Conservation (phyloP, 345 rosid genomes). For the Passiflora organensis region DNA sequence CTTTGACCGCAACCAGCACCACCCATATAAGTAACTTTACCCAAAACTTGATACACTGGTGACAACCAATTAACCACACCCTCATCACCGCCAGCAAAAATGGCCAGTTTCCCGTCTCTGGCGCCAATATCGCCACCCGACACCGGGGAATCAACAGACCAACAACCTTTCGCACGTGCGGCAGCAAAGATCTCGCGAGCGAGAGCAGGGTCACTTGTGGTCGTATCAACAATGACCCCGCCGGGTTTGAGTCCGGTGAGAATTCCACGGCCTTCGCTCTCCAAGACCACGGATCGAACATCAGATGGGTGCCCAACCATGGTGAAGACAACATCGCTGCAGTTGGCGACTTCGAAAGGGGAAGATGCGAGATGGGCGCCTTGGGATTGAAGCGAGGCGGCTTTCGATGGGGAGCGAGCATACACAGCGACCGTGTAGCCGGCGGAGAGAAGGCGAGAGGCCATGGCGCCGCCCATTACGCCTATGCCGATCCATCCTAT, state of each 20-base stretch:
- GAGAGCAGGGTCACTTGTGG: conserved; percentile 56
- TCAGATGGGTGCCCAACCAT: conserved; percentile 77
- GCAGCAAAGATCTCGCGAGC: conserved; percentile 55
- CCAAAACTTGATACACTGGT: conserved; percentile 54
- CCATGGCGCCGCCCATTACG: conserved; percentile 83
- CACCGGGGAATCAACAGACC: conserved; percentile 76
- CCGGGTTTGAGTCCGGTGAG: conserved; percentile 56
- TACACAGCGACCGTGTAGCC: conserved; percentile 60
- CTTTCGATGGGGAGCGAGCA: conserved; percentile 59
- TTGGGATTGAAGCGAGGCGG: conserved; percentile 43
- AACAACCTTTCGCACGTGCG: conserved; percentile 42
- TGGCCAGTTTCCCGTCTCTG: conserved; percentile 54
- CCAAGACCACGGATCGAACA: conserved; percentile 57
- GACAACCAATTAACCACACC: conserved; percentile 52
- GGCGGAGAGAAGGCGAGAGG: conserved; percentile 63
- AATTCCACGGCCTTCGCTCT: conserved; percentile 32
- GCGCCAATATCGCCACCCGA: conserved; percentile 74
- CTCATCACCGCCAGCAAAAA: conserved; percentile 63
- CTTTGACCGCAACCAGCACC: conserved; percentile 70
- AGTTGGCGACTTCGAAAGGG: conserved; percentile 40
- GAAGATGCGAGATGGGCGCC: conserved; percentile 53
- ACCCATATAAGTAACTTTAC: conserved; percentile 60
- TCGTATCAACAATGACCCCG: conserved; percentile 59
- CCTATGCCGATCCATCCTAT: conserved; percentile 90
- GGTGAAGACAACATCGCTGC: conserved; percentile 64